phyloP scores from a whole-genome alignment of 2,329 filamentous ascomycete genomes.

The Fusarium veterinarium region DNA sequence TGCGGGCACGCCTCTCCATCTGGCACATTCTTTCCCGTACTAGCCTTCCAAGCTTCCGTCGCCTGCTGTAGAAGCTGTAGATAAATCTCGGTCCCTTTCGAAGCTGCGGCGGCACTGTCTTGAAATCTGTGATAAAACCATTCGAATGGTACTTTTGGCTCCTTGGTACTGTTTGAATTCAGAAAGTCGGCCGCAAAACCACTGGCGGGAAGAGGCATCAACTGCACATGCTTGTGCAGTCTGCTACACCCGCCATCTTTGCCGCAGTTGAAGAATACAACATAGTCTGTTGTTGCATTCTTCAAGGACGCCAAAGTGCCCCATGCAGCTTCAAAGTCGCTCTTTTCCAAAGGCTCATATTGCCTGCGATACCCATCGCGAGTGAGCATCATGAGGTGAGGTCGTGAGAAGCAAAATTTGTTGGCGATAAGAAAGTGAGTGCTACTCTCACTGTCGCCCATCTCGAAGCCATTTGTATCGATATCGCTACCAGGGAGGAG shows the following conservation, averaged over 20 bases:
- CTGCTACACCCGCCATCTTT: constrained; percentile 1
- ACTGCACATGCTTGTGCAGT: neutral
- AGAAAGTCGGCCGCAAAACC: neutral
- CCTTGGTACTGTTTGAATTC: neutral
- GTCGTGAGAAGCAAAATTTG: constrained; percentile 9
- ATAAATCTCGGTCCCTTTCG: neutral
- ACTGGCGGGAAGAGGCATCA: neutral
- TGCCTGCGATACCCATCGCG: neutral
- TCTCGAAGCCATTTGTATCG: neutral
- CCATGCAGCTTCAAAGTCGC: neutral
- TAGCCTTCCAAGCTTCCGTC: neutral
- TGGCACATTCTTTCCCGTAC: neutral
- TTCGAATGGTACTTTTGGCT: neutral
- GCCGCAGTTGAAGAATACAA: neutral
- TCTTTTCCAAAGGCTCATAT: neutral
- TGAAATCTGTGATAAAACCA: neutral
- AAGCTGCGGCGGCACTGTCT: fast-evolving
- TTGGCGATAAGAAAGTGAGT: neutral
- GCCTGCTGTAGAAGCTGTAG: neutral
- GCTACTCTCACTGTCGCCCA: neutral
- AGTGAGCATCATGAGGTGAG: constrained; percentile 11
- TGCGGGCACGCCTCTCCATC: neutral
- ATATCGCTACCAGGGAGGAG: neutral
- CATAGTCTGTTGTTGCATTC: neutral
- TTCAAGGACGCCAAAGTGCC: neutral